phyloP scores from a whole-genome alignment of 2,329 filamentous ascomycete genomes.

The Aspergillus intermedius region DNA sequence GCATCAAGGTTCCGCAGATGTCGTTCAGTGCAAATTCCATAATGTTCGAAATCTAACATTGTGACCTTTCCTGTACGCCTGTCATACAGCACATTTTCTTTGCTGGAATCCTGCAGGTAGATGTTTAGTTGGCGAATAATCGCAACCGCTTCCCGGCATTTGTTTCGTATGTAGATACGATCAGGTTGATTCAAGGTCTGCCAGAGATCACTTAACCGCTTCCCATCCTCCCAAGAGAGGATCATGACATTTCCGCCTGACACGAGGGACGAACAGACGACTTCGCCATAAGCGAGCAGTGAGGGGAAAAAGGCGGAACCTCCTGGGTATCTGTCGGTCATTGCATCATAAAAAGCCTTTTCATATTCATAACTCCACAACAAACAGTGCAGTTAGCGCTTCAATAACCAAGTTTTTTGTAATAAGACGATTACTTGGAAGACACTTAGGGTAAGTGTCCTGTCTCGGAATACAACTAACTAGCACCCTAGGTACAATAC shows the following conservation, averaged over 20 bases:
- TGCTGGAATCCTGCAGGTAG: neutral
- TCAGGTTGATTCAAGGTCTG: neutral
- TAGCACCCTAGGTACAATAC: too few relatives aligned
- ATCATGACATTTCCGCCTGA: neutral
- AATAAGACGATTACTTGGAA: neutral
- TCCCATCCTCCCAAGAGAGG: neutral
- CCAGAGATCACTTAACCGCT: neutral
- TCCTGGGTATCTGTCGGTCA: neutral
- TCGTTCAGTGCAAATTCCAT: neutral
- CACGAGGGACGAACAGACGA: neutral
- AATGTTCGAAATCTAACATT: neutral
- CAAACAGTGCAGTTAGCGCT: neutral
- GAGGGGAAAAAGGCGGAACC: neutral
- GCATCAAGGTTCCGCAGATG: neutral
- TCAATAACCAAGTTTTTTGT: neutral
- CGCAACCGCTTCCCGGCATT: neutral
- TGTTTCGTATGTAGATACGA: neutral
- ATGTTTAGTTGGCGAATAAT: neutral
- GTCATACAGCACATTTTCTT: neutral
- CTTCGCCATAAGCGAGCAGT: neutral
- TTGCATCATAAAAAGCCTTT: neutral
- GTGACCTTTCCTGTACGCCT: neutral
- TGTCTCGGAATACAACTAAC: too few relatives aligned
- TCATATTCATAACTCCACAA: neutral
- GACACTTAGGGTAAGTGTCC: too few relatives aligned